Conservation (phyloP, 306 rosid genomes). For the Rosa multiflora region DNA sequence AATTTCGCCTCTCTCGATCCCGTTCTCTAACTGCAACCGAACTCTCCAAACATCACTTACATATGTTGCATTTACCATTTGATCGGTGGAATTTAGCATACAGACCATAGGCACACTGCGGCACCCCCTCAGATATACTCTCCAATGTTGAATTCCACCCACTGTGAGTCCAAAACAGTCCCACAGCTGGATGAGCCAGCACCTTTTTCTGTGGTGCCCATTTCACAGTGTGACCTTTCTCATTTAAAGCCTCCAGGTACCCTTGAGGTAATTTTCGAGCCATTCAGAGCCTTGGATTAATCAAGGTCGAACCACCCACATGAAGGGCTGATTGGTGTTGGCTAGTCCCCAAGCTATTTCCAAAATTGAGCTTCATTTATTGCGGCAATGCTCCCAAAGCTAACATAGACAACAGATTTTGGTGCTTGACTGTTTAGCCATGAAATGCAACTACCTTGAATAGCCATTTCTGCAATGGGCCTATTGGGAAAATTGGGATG, state of each 20-base stretch:
- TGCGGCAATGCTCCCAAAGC: constrained; percentile 52
- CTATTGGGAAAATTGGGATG: constrained; percentile 49
- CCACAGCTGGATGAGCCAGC: constrained; percentile 48
- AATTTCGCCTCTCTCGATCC: constrained; percentile 39
- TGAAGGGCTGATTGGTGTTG: constrained; percentile 44
- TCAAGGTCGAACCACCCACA: constrained; percentile 61
- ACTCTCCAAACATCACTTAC: constrained; percentile 52
- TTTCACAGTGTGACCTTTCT: constrained; percentile 47
- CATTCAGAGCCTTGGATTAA: constrained; percentile 38
- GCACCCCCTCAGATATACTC: constrained; percentile 55
- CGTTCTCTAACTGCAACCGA: constrained; percentile 37
- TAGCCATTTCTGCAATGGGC: constrained; percentile 60
- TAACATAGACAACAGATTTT: constrained; percentile 49
- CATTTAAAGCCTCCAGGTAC: constrained; percentile 36
- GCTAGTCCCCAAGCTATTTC: constrained; percentile 69
- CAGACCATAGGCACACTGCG: constrained; percentile 49
- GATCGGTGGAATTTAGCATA: constrained; percentile 46
- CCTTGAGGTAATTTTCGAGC: constrained; percentile 47
- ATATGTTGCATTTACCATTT: constrained; percentile 50
- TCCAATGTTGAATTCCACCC: constrained; percentile 73
- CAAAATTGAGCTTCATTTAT: constrained; percentile 33
- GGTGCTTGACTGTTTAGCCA: constrained; percentile 45
- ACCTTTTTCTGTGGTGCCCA: constrained; percentile 69
- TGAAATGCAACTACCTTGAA: constrained; percentile 43
- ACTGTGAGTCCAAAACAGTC: constrained; percentile 56